Evolutionary conservation across 768 basidiomycete species (phyloP).

Genomic region (Neoboletus subvelutipes): DNA sequence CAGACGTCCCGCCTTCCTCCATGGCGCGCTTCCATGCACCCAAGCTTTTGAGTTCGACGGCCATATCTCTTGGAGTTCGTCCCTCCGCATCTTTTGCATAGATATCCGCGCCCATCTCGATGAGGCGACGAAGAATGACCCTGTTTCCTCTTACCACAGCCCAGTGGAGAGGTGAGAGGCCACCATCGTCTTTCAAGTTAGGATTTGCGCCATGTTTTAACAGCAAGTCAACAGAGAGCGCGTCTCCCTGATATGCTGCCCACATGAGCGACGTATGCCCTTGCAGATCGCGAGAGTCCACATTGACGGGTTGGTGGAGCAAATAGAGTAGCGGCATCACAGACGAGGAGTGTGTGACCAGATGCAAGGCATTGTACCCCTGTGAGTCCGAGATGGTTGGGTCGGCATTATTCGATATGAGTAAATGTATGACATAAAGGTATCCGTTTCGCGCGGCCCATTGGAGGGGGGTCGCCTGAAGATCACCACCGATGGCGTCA

Average conservation of each 20-base stretch:
- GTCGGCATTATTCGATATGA: constrained; percentile 88
- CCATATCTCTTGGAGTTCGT: constrained; percentile 93
- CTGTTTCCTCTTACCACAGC: constrained; percentile 95
- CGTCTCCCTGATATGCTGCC: constrained; percentile 99
- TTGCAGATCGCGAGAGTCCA: constrained; percentile 86
- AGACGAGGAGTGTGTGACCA: constrained; percentile 90
- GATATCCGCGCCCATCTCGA: constrained; percentile 86
- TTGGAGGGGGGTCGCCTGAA: constrained; percentile 92
- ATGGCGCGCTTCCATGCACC: constrained; percentile 88
- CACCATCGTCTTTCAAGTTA: constrained; percentile 72
- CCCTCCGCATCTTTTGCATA: constrained; percentile 78
- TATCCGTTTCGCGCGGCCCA: constrained; percentile 99
- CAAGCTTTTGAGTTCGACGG: constrained; percentile 85
- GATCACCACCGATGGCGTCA: constrained; percentile 91
- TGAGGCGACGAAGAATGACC: constrained; percentile 76
- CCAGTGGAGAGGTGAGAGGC: constrained; percentile 93
- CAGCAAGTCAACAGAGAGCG: constrained; percentile 87
- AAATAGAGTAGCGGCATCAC: constrained; percentile 94
- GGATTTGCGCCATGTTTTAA: constrained; percentile 85
- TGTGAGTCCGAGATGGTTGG: constrained; percentile 90
- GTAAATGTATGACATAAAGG: constrained; percentile 90
- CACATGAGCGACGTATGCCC: constrained; percentile 98
- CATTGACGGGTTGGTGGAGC: constrained; percentile 88
- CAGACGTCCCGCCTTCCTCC: constrained; percentile 82
- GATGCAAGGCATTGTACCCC: constrained; percentile 94